Evolutionary conservation across 805 yeast species (phyloP), one percentile per base, ranked within the genome.

Genomic region (Dipodascus geniculatus): DNA sequence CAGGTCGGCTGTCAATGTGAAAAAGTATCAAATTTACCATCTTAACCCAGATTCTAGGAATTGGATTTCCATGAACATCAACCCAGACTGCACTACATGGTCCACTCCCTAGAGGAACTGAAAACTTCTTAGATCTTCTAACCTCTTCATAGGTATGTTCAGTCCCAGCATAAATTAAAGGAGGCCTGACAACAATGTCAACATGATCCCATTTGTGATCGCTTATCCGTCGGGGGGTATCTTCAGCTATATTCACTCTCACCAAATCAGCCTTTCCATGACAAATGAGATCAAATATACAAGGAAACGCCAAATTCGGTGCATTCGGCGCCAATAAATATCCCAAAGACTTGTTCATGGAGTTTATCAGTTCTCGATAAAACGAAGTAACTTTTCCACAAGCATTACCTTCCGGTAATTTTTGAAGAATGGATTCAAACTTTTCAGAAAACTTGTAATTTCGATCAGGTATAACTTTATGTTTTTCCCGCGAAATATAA

Each of bases 291-390:
- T 83, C 82, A 48, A 87, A 63, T 16, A 88, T 63, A 1, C 81
- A 68, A n/a, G 83, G 80, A 71, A 86, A 79, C 3, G 83, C 76
- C 4, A 83, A 77, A 62, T 82, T 83, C 3, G 78, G 76, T 20
- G 77, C 69, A 17, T 76, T 70, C n/a, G 72, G 70, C 3, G 82
- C 75, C 53, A 85, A 74, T 2, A 75, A 59, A 19, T 75, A 59
- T 1, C 87, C 95, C 58, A 80, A 79, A 6, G 20, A 14, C 19
- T n/a, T 14, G 14, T 38, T 38, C 20, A 38, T n/a, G 4, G 44
- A 6, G 14, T 9, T 17, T 17, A 14, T 3, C 6, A 47, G 23
- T 11, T 38, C 44, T 38, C 14, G 17, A 17, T 38, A 47, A 23
- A 47, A 20, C 8, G 4, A 4, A 22, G 28, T 14, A 9, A 47